Percentiles rank a stretch among this genome's conserved stretches.
phyloP scores from a whole-genome alignment of 2,329 filamentous ascomycete species.

The Sclerotinia glacialis region DNA sequence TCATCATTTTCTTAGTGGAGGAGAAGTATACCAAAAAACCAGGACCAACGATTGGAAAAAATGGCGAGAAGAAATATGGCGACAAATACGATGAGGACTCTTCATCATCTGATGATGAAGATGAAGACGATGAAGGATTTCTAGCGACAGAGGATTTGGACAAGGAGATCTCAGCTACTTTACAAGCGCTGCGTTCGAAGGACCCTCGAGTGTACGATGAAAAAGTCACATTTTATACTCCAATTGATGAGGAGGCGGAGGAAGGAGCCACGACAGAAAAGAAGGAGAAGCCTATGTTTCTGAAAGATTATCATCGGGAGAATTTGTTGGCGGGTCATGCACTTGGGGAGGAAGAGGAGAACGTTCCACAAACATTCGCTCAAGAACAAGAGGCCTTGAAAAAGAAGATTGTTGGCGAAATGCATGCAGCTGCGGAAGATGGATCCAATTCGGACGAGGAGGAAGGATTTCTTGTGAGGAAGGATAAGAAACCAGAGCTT shows the following conservation, averaged over 20 bases:
- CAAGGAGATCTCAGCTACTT: slow-evolving; percentile 78
- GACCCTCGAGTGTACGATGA: slow-evolving; percentile 89
- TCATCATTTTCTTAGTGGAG: slow-evolving; percentile 60
- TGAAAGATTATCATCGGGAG: slow-evolving; percentile 88
- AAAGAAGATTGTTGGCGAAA: slow-evolving; percentile 72
- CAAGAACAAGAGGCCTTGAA: slow-evolving; percentile 87
- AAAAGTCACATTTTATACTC: slow-evolving; percentile 71
- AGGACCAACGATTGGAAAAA: slow-evolving; percentile 42
- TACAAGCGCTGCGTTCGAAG: slow-evolving; percentile 84
- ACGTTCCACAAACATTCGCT: slow-evolving; percentile 65
- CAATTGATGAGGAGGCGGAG: slow-evolving; percentile 53
- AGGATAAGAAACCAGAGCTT: slow-evolving; percentile 47
- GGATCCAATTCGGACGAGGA: slow-evolving; percentile 50
- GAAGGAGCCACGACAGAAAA: slow-evolving; percentile 46
- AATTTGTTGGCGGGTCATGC: slow-evolving; percentile 74
- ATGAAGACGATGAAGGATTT: slow-evolving; percentile 87
- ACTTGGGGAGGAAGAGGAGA: slow-evolving; percentile 58
- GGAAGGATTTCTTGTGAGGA: slow-evolving; percentile 71
- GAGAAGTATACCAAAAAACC: slow-evolving; percentile 67
- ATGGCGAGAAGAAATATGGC: slow-evolving; percentile 39
- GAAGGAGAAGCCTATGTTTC: slow-evolving; percentile 78
- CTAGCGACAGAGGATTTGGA: slow-evolving; percentile 83
- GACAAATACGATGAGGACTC: slow-evolving; percentile 51
- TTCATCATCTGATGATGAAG: slow-evolving; percentile 70
- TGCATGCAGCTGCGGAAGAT: slow-evolving; percentile 59